Percentiles rank a stretch among this genome's conserved stretches.
These are phyloP conservation scores for Colletotrichum musicola DNA, from an alignment of 2,329 filamentous ascomycete species.

Conservation along the genomic window DNA sequence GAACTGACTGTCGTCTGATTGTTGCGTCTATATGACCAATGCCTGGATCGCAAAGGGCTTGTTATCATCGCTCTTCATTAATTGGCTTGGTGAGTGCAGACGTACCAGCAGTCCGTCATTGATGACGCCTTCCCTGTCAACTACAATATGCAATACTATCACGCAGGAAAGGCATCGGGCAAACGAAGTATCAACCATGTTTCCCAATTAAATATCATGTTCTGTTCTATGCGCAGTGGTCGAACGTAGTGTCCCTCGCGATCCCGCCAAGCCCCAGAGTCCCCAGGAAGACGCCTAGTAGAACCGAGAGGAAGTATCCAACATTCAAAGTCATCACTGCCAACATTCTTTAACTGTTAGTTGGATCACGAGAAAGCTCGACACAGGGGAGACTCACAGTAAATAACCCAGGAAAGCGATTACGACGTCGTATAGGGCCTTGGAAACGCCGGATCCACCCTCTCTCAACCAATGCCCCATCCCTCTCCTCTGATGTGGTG, in stretches of 20 bases:
- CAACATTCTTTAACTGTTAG: slow-evolving; percentile 73
- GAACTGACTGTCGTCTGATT: too few relatives aligned
- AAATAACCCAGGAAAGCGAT: slow-evolving; percentile 68
- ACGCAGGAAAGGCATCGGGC: too few relatives aligned
- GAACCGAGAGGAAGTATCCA: slow-evolving; percentile 79
- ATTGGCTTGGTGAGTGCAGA: too few relatives aligned
- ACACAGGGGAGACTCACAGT: slow-evolving; percentile 70
- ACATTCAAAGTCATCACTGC: slow-evolving; percentile 85
- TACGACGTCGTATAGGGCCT: slow-evolving; percentile 10
- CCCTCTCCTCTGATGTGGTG: neutral
- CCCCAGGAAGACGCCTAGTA: slow-evolving; percentile 80
- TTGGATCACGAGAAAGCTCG: too few relatives aligned
- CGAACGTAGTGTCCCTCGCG: slow-evolving; percentile 27
- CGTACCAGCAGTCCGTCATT: too few relatives aligned
- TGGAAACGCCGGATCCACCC: neutral
- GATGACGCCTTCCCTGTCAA: too few relatives aligned
- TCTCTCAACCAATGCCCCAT: neutral
- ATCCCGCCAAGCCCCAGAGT: slow-evolving; percentile 74
- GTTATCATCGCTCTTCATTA: too few relatives aligned
- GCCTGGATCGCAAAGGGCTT: too few relatives aligned
- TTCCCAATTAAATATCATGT: too few relatives aligned
- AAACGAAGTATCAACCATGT: too few relatives aligned
- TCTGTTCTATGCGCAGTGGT: slow-evolving; percentile 17
- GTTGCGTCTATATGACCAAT: too few relatives aligned
- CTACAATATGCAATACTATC: too few relatives aligned